Evolutionary conservation across 345 rosid species (phyloP).

Genomic region (Carallia brachiata): DNA sequence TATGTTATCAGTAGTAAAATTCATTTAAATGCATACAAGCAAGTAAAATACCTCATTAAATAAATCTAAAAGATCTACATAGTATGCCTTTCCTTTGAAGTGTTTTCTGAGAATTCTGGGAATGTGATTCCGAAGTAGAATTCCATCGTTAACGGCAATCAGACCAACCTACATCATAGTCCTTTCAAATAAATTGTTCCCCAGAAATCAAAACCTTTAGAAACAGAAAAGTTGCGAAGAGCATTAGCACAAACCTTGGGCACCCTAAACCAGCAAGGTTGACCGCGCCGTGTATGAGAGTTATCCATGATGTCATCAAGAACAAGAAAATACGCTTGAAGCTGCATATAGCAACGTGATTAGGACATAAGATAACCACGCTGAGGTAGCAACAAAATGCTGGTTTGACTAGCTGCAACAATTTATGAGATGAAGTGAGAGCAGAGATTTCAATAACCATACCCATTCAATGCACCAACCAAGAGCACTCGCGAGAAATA

Average conservation of each 20-base stretch:
- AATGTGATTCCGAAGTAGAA: conserved; percentile 61
- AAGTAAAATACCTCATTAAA: conserved; percentile 50
- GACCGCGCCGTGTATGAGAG: conserved; percentile 43
- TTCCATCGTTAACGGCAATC: conserved; percentile 55
- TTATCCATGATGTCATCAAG: conserved; percentile 47
- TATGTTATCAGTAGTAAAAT: neutral
- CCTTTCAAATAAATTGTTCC: neutral
- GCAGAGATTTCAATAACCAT: conserved; percentile 15
- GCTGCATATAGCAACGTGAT: conserved; percentile 20
- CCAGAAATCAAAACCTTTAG: conserved; percentile 1
- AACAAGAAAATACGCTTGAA: conserved; percentile 46
- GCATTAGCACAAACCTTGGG: conserved; percentile 27
- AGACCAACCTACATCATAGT: conserved; percentile 30
- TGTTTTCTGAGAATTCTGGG: conserved; percentile 59
- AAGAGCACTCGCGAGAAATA: conserved; percentile 67
- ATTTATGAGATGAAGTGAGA: neutral
- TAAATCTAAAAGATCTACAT: conserved; percentile 60
- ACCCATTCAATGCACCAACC: conserved; percentile 98
- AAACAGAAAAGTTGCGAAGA: neutral
- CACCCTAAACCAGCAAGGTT: conserved; percentile 45
- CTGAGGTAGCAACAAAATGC: neutral
- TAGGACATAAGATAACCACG: neutral
- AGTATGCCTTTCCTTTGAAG: conserved; percentile 50
- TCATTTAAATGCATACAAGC: neutral
- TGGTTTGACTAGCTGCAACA: neutral